Conservation (phyloP, 2,329 filamentous ascomycete genomes). For the Hypomyces rosellus region DNA sequence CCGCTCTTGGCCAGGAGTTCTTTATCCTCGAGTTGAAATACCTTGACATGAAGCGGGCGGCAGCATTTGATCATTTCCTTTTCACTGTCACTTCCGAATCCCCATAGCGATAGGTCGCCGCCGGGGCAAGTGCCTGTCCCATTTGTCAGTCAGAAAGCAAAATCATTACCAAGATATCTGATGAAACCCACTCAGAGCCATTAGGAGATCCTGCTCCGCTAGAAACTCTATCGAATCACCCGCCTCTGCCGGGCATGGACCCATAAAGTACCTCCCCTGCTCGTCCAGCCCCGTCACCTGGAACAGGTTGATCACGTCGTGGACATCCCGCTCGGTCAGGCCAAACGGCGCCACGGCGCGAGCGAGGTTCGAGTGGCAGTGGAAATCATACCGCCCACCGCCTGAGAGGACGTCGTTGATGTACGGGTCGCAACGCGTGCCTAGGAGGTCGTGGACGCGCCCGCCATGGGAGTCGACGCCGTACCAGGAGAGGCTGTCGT, state of each 20-base stretch:
- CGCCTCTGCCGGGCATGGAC: slow-evolving; percentile 47
- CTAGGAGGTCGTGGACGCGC: slow-evolving; percentile 70
- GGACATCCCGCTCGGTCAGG: slow-evolving; percentile 66
- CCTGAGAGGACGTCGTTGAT: slow-evolving; percentile 68
- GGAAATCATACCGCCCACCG: slow-evolving; percentile 67
- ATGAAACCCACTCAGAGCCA: slow-evolving; percentile 44
- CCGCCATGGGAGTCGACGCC: slow-evolving; percentile 57
- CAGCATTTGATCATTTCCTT: slow-evolving; percentile 65
- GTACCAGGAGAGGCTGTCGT: slow-evolving; percentile 59
- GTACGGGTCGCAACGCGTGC: slow-evolving; percentile 80
- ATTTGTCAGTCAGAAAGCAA: not conserved
- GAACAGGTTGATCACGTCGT: slow-evolving; percentile 82
- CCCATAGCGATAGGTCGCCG: slow-evolving; percentile 76
- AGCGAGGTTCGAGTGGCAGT: slow-evolving; percentile 77
- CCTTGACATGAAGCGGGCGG: slow-evolving; percentile 67
- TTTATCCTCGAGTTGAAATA: slow-evolving; percentile 56
- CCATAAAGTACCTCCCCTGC: slow-evolving; percentile 71
- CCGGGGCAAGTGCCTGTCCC: slow-evolving; percentile 62
- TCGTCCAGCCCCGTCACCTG: slow-evolving; percentile 74
- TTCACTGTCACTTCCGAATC: slow-evolving; percentile 63
- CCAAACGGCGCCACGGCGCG: slow-evolving; percentile 65
- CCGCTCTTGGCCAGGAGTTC: slow-evolving; percentile 42
- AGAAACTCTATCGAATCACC: slow-evolving; percentile 69
- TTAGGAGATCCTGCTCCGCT: slow-evolving; percentile 69
- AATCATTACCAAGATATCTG: not conserved